Conservation (phyloP, 495 filamentous ascomycete species). For the Neurospora terricola region DNA sequence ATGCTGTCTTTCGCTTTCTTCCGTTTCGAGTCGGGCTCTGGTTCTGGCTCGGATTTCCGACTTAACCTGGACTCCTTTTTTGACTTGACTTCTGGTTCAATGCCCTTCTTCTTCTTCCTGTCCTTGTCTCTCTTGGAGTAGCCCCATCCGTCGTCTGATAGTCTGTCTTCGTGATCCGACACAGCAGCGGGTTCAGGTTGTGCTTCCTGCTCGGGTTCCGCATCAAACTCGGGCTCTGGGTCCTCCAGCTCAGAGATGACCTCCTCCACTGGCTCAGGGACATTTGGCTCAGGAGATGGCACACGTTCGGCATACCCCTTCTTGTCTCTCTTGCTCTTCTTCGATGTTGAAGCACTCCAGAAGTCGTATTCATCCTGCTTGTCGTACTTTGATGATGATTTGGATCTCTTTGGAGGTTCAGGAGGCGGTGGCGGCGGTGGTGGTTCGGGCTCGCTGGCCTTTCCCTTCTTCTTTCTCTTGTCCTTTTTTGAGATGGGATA, state of each 20-base stretch:
- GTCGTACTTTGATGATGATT: background rate
- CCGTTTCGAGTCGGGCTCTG: constrained; percentile 15
- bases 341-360: constrained; percentile 1
- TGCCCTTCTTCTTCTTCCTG: constrained; percentile 2
- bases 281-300: constrained; percentile 2
- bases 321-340: constrained; percentile 10
- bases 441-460: constrained; percentile 8
- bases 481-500: constrained; percentile 10
- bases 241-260: constrained; percentile 1
- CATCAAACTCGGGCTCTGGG: background rate
- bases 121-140: constrained; percentile 2
- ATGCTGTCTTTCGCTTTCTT: constrained; percentile 16
- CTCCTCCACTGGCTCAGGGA: constrained; percentile 1
- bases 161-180: background rate
- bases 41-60: constrained; percentile 9
- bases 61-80: constrained; percentile 7
- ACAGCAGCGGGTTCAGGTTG: background rate
- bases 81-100: background rate
- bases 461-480: constrained; percentile 26
- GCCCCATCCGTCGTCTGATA: background rate
- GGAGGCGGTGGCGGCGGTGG: constrained; percentile 6
- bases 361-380: constrained; percentile 5
- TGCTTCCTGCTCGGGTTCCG: constrained; percentile 3
- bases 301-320: constrained; percentile 4
- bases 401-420: background rate